Evolutionary conservation across 345 rosid species (phyloP), one percentile per base, ranked within the genome.

Genomic region (Lenwebbia sp.): DNA sequence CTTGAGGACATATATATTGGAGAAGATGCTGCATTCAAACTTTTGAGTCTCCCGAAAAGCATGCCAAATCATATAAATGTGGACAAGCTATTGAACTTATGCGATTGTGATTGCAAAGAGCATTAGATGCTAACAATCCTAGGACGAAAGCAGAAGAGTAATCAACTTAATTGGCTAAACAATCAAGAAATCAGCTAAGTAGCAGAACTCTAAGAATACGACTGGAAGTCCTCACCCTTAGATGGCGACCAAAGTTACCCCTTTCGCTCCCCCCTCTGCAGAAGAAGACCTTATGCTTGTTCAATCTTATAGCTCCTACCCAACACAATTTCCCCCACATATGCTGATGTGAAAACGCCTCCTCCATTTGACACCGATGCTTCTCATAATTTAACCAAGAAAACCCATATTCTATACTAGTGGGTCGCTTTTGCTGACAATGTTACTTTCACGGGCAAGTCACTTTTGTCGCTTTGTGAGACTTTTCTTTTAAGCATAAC

Each of bases 391-490:
- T 33, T 70, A 70, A 70, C 33, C 13, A 10, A 33, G 83, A 40
- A 58, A 78, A 17, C n/a, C 13, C 76, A 84, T 86, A 88, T 84
- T 82, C 85, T 58, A 84, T 84, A 23, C n/a, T 40, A 76, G 82
- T 55, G 88, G 87, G 90, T 88, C 83, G 85, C 60, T 85, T 88
- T 88, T 86, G 88, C 89, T 88, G 89, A 89, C 90, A 86, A 89
- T 62, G 83, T 54, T 87, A 37, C 76, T 44, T 78, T 26, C 53
- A 37, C 37, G 25, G 74, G 54, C 82, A 84, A 62, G 60, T 53
- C 58, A 9, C 28, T 84, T 86, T 86, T 86, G 88, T 91, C 83
- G 87, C 89, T 87, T 88, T 85, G 90, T 54, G 40, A 91, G 91
- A 92, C 89, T 93, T 91, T 28, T 57, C 10, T 28, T 57, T 26